Evolutionary conservation across 2,329 filamentous ascomycete genomes (phyloP).

Genomic region (Penicillium frequentans): DNA sequence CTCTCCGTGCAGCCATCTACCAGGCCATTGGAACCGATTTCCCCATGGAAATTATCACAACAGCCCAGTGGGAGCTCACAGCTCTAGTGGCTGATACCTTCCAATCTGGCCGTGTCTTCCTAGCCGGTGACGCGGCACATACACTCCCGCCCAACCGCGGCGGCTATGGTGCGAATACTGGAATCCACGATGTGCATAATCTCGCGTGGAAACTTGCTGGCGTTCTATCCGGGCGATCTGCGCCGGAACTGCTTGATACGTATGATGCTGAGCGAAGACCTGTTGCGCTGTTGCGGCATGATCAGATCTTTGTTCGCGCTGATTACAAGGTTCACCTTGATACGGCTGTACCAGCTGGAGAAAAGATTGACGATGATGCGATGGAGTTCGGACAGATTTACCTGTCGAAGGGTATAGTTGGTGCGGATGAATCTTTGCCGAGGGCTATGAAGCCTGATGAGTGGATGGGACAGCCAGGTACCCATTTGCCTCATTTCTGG

Average conservation of each 20-base stretch:
- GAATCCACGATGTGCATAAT: constrained; percentile 43
- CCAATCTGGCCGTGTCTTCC: constrained; percentile 32
- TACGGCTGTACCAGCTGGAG: background rate
- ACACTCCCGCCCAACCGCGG: constrained; percentile 30
- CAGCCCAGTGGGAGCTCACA: constrained; percentile 33
- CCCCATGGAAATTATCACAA: constrained; percentile 34
- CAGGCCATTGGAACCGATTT: constrained; percentile 32
- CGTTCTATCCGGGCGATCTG: constrained; percentile 28
- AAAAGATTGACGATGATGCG: constrained; percentile 25
- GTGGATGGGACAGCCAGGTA: constrained; percentile 31
- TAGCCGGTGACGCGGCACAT: constrained; percentile 35
- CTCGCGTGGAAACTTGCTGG: constrained; percentile 46
- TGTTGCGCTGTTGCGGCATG: constrained; percentile 27
- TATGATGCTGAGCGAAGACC: constrained; percentile 43
- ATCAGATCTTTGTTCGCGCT: constrained; percentile 26
- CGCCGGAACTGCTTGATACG: constrained; percentile 32
- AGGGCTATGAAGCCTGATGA: constrained; percentile 22
- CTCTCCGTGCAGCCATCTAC: constrained; percentile 20
- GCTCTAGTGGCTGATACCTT: constrained; percentile 30
- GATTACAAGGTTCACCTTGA: constrained; percentile 22
- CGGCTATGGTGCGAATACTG: constrained; percentile 35
- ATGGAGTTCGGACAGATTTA: constrained; percentile 29
- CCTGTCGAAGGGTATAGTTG: constrained; percentile 23
- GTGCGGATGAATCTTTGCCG: constrained; percentile 3
- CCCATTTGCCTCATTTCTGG: constrained; percentile 34